phyloP scores from a whole-genome alignment of 495 filamentous ascomycete genomes.

The Hyaloscypha variabilis region DNA sequence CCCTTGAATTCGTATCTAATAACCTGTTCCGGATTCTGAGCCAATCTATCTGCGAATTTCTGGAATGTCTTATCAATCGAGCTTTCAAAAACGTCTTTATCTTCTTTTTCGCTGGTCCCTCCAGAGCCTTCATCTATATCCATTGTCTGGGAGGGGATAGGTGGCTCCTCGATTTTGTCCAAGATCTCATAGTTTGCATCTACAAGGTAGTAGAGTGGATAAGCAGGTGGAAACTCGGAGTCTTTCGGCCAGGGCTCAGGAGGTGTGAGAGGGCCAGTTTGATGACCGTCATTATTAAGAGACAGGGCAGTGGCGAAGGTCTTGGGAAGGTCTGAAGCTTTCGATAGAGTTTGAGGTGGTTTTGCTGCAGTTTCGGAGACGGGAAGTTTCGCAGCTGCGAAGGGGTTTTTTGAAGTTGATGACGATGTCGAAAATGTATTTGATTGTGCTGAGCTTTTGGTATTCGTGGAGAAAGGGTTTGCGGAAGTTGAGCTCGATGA shows the following conservation, averaged over 20 bases:
- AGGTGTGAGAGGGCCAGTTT: slow-evolving; percentile 45
- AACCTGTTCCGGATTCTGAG: slow-evolving; percentile 92
- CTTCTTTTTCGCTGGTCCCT: slow-evolving; percentile 61
- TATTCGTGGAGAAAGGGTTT: slow-evolving; percentile 48
- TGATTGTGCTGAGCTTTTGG: slow-evolving; percentile 35
- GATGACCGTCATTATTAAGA: slow-evolving; percentile 45
- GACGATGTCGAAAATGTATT: slow-evolving; percentile 60
- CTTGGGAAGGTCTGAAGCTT: slow-evolving; percentile 54
- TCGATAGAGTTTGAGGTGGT: slow-evolving; percentile 25
- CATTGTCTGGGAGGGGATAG: slow-evolving; percentile 51
- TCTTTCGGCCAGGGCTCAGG: slow-evolving; percentile 75
- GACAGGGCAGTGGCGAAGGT: slow-evolving; percentile 68
- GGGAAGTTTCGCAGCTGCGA: slow-evolving; percentile 33
- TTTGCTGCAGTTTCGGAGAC: slow-evolving; percentile 34
- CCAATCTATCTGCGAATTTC: slow-evolving; percentile 82
- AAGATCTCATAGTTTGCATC: slow-evolving; percentile 94
- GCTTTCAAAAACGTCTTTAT: slow-evolving; percentile 83
- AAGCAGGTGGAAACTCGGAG: slow-evolving; percentile 65
- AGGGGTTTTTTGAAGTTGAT: slow-evolving; percentile 40
- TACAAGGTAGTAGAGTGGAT: slow-evolving; percentile 72
- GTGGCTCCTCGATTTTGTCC: slow-evolving; percentile 47
- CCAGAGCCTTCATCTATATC: slow-evolving; percentile 57
- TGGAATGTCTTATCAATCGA: slow-evolving; percentile 87
- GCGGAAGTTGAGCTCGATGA: slow-evolving; percentile 31
- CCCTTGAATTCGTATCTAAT: slow-evolving; percentile 91